Percentiles rank a stretch among this genome's conserved stretches.
phyloP scores from a whole-genome alignment of 805 yeast genomes.

The Wickerhamiella parazyma region DNA sequence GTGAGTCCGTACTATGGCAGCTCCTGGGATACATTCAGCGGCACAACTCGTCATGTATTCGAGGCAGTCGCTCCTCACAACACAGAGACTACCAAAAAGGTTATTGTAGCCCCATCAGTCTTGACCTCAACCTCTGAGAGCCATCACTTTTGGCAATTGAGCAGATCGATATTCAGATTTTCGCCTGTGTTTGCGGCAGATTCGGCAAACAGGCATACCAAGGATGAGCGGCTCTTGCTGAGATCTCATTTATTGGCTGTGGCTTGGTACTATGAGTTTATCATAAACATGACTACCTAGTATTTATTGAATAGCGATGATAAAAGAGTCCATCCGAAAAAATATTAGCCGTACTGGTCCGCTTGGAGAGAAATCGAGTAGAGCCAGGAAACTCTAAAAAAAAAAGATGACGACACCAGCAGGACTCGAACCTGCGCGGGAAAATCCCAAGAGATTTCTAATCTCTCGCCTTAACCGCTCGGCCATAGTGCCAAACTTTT shows the following conservation, averaged over 20 bases:
- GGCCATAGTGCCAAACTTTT: conserved; percentile 23
- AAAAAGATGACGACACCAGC: conserved; percentile 14
- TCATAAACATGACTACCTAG: conserved; percentile 15
- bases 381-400: neutral
- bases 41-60: conserved; percentile 47
- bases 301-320: neutral
- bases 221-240: conserved; percentile 42
- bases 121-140: conserved; percentile 67
- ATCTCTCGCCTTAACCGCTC: conserved; percentile 18
- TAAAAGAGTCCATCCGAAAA: too few relatives aligned
- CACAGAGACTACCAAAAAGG: conserved; percentile 25
- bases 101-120: conserved; percentile 42
- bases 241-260: conserved; percentile 36
- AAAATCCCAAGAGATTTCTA: conserved; percentile 17
- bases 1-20: conserved; percentile 32
- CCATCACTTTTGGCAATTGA: conserved; percentile 46
- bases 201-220: conserved; percentile 37
- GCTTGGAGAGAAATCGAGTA: too few relatives aligned
- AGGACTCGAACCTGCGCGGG: conserved; percentile 19
- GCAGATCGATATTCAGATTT: conserved; percentile 47
- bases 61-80: conserved; percentile 32
- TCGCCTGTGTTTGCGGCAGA: conserved; percentile 34
- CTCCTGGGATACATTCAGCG: conserved; percentile 45
- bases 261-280: conserved; percentile 24
- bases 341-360: neutral